Evolutionary conservation across 1,139 yeast genomes (phyloP).

Genomic region (Petasospora rhodanensis): DNA sequence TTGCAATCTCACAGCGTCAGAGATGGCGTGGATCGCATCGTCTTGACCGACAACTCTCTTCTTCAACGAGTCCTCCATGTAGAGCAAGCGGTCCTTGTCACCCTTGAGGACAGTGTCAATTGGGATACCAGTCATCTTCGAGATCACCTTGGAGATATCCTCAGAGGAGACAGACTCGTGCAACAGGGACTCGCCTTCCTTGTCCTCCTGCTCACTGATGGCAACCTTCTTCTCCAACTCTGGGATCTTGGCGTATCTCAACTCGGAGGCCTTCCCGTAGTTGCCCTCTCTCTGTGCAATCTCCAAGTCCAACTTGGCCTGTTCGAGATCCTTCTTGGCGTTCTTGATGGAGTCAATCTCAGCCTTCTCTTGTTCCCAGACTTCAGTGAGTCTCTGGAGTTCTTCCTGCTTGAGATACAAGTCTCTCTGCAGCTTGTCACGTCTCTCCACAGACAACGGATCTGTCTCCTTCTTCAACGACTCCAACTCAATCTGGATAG

Average conservation of each 20-base stretch:
- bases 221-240: constrained; percentile 63
- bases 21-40: constrained; percentile 82
- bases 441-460: constrained; percentile 73
- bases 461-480: constrained; percentile 91
- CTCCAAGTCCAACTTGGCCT: constrained; percentile 78
- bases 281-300: constrained; percentile 79
- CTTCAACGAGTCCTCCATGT: constrained; percentile 77
- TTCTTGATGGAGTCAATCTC: constrained; percentile 72
- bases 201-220: constrained; percentile 39
- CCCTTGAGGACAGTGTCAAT: constrained; percentile 89
- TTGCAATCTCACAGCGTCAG: constrained; percentile 93
- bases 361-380: constrained; percentile 81
- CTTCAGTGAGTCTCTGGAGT: constrained; percentile 60
- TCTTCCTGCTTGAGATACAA: constrained; percentile 61
- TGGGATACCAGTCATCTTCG: constrained; percentile 95
- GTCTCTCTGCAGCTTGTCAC: constrained; percentile 58
- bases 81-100: constrained; percentile 83
- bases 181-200: constrained; percentile 39
- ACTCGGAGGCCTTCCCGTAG: constrained; percentile 82
- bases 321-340: constrained; percentile 79
- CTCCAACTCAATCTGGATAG: constrained; percentile 90
- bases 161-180: constrained; percentile 94
- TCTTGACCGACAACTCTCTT: constrained; percentile 91
- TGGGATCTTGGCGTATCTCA: constrained; percentile 85
- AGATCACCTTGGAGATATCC: constrained; percentile 87